A percentile compares a stretch with the other conserved stretches of the same genome.
These are phyloP conservation scores for Exserohilum rostratum DNA, from an alignment of 2,329 filamentous ascomycete species.

Conservation along the genomic window DNA sequence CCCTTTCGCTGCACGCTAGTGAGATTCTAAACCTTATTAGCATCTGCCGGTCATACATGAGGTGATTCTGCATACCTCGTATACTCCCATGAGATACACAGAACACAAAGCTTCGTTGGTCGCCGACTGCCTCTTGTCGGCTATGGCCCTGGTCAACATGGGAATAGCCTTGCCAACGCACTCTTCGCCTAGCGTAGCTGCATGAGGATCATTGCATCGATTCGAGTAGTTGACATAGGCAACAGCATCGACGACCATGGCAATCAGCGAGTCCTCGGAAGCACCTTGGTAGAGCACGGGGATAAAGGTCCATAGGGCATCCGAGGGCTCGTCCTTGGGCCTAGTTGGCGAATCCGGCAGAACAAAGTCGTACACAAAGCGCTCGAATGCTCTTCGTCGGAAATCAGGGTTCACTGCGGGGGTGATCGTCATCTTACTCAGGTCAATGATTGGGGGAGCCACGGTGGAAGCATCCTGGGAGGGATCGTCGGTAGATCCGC, in stretches of 20 bases:
- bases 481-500: slow-evolving; percentile 4
- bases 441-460: background rate
- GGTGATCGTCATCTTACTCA: slow-evolving; percentile 23
- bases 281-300: slow-evolving; percentile 32
- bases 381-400: slow-evolving; percentile 35
- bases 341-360: slow-evolving; percentile 23
- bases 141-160: slow-evolving; percentile 30
- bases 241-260: slow-evolving; percentile 31
- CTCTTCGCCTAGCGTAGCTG: slow-evolving; percentile 30
- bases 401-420: slow-evolving; percentile 24
- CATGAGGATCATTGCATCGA: slow-evolving; percentile 32
- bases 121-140: slow-evolving; percentile 26
- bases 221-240: slow-evolving; percentile 38
- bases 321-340: slow-evolving; percentile 24
- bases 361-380: slow-evolving; percentile 43
- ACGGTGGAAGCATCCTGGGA: background rate
- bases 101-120: slow-evolving; percentile 33
- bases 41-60: background rate
- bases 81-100: slow-evolving; percentile 39
- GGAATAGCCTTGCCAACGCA: slow-evolving; percentile 29
- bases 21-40: slow-evolving; percentile 26
- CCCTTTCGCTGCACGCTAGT: slow-evolving; percentile 26
- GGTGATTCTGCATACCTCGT: slow-evolving; percentile 27
- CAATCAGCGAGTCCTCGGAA: slow-evolving; percentile 30
- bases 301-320: slow-evolving; percentile 36